These are phyloP conservation scores for Eleusine coracana DNA, from an alignment of 176 grass and related monocot species.

Conservation along the genomic window DNA sequence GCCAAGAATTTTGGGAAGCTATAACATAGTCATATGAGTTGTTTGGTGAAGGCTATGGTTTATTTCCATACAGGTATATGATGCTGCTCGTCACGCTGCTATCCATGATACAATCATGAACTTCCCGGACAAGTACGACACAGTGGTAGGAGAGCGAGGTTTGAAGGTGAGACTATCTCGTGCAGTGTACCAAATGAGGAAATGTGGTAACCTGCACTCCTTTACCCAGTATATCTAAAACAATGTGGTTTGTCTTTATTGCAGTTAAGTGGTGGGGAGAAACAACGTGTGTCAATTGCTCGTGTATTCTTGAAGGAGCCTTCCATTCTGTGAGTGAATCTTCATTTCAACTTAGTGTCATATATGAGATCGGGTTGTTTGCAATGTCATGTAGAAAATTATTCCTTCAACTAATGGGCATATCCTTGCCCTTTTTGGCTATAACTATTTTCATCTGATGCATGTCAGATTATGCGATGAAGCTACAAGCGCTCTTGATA, in stretches of 20 bases:
- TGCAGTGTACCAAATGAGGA: conserved; percentile 31
- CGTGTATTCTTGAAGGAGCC: conserved; percentile 98
- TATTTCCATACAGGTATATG: conserved; percentile 64
- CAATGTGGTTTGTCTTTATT: conserved; percentile 30
- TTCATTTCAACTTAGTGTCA: conserved; percentile 20
- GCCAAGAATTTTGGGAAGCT: conserved; percentile 33
- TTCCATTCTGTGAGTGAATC: conserved; percentile 80
- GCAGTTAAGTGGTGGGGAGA: conserved; percentile 98
- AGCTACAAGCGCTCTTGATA: conserved; percentile 98
- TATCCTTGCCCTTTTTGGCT: conserved; percentile 17
- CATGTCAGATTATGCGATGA: conserved; percentile 85
- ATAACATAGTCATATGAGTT: conserved; percentile 22
- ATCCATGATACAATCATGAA: conserved; percentile 96
- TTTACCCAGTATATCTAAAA: conserved; percentile 39
- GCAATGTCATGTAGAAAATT: no score
- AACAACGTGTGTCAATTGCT: conserved; percentile 96
- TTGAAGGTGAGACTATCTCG: conserved; percentile 70
- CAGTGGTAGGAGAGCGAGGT: conserved; percentile 94
- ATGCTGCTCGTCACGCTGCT: conserved; percentile 79
- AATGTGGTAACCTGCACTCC: background rate
- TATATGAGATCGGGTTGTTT: no score
- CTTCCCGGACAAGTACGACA: conserved; percentile 88
- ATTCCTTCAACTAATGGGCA: background rate
- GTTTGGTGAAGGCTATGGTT: conserved; percentile 37
- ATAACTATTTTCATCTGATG: conserved; percentile 25